Base-by-base conservation (phyloP, 2,329 filamentous ascomycete species). In the Cryphonectria naterciae region DNA sequence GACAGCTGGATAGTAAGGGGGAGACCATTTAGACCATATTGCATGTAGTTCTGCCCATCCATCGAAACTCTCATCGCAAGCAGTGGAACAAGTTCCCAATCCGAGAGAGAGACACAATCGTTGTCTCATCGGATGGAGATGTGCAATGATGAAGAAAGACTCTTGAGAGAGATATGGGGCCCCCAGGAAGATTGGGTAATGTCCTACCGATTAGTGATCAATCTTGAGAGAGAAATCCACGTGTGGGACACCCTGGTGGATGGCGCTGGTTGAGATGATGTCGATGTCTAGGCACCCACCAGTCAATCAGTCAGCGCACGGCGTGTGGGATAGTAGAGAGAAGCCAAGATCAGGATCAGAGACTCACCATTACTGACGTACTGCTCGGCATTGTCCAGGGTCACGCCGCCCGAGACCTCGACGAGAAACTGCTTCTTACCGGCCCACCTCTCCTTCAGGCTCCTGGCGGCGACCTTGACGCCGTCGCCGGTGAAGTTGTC, bases 201-300 rank as follows among this genome's bases (percentile, higher is more conserved):
- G 54, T 19, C 15, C 3, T 56, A 4, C 25, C 28, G 54, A 58
- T 58, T 28, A 81, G 73, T 84, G 83, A 70, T 88, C 80, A 74
- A 99, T 95, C 85, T 99, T 99, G 75, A 99, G 86, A 6, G 95
- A 98, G 80, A 98, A 98, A 81, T 99, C 96, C 62, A 99, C 90
- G 79, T 98, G 94, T 41, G 92, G 89, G 3, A 97, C 94, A 2
- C 96, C 95, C 83, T 99, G 96, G 78, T 99, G 96, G 78, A 99
- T 98, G 67, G 93, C 95, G 79, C 95, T 98, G 60, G 95, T 98
- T 60, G 95, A 98, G 76, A 98, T 91, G 75, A 99, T 95, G 81
- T 99, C 96, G 75, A 99, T 90, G 82, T 98, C 94, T 87, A 82
- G 1, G 15, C 62, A 37, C 58, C 60, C 65, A 75, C 11, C 37